Percentiles rank a stretch among this genome's conserved stretches.
Conservation (phyloP, 75 land plant species). For the Gnetum montanum region DNA sequence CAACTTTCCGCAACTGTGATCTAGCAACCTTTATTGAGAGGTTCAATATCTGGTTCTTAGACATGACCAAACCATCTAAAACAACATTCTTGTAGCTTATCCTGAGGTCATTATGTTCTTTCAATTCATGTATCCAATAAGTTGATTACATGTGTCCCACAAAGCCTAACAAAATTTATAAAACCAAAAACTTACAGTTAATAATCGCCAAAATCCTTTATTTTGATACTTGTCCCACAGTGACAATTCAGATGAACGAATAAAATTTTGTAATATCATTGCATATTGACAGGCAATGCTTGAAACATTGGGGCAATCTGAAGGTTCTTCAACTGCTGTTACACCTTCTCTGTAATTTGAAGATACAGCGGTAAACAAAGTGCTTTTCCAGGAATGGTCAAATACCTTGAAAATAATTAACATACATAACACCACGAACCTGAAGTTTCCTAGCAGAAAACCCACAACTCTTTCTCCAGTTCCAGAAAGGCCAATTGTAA, state of each 20-base stretch:
- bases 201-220: conserved; percentile 92
- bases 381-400: background rate
- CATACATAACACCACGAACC: conserved; percentile 41
- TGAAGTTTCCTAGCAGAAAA: conserved; percentile 90
- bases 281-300: conserved; percentile 67
- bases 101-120: no score
- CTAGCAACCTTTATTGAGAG: no score
- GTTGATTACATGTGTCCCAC: no score
- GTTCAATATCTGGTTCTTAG: no score
- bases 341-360: conserved; percentile 80
- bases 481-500: conserved; percentile 71
- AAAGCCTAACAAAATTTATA: no score
- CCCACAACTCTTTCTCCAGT: conserved; percentile 84
- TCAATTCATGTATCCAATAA: no score
- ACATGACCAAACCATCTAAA: no score
- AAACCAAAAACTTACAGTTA: no score
- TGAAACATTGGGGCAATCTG: conserved; percentile 90
- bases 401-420: background rate
- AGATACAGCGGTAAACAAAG: no score
- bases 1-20: no score
- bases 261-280: conserved; percentile 59
- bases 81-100: no score
- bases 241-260: conserved; percentile 60
- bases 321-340: conserved; percentile 82
- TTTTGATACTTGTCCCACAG: conserved; percentile 86